Percentiles rank a stretch among this genome's conserved stretches.
These are phyloP conservation scores for Porcisia hertigi DNA, from an alignment of 208 protist species.

Conservation along the genomic window DNA sequence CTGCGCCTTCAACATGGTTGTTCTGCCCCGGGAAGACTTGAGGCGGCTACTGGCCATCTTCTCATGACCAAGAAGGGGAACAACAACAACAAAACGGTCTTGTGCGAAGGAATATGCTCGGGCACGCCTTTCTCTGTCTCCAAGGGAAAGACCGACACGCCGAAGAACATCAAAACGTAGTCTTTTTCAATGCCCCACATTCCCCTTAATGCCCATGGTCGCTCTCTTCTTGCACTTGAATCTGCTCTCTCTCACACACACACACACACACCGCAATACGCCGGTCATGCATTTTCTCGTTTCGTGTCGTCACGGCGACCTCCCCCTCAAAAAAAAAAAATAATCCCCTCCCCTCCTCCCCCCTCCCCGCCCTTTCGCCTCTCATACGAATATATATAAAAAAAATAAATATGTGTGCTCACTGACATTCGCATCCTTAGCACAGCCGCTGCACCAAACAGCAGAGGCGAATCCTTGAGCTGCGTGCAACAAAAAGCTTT, in stretches of 20 bases:
- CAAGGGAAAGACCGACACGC: too few species aligned
- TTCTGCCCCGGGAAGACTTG: background rate
- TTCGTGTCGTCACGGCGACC: background rate
- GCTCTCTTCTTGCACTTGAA: background rate
- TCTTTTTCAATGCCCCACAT: too few species aligned
- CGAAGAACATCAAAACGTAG: too few species aligned
- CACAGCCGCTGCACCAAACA: background rate
- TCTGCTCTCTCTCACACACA: background rate
- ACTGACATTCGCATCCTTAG: too few species aligned
- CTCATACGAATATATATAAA: too few species aligned
- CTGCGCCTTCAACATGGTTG: too few species aligned
- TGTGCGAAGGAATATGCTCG: too few species aligned
- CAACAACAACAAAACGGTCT: too few species aligned
- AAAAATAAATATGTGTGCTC: background rate
- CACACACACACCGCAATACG: background rate
- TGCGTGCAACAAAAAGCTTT: background rate
- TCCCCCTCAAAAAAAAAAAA: background rate
- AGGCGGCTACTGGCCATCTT: background rate
- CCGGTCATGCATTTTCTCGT: background rate
- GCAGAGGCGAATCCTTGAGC: background rate
- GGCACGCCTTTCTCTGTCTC: too few species aligned
- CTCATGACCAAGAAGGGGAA: background rate
- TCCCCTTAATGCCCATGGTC: background rate
- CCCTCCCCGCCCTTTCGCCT: too few species aligned
- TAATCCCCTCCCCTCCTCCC: too few species aligned